Conservation (phyloP, 2,329 filamentous ascomycete genomes). For the Dothideomycetes sp. region DNA sequence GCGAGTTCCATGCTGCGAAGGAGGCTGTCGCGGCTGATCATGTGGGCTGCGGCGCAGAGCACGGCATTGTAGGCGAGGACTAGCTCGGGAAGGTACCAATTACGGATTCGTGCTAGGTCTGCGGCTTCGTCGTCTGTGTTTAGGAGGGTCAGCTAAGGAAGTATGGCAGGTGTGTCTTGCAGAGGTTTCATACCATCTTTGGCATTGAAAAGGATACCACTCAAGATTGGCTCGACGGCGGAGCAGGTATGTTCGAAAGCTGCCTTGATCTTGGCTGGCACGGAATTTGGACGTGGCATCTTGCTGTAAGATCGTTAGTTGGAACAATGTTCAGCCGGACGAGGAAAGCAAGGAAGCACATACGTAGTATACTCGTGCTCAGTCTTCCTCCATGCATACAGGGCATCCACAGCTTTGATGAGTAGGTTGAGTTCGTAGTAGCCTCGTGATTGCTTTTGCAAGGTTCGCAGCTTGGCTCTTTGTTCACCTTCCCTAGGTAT, state of each 20-base stretch:
- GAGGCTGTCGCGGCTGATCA: constrained; percentile 65
- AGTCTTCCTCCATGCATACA: constrained; percentile 34
- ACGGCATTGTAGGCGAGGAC: constrained; percentile 75
- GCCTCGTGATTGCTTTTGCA: constrained; percentile 23
- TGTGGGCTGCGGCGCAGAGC: constrained; percentile 68
- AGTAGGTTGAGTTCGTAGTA: constrained; percentile 38
- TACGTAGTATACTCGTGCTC: constrained; percentile 30
- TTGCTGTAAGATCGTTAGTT: constrained; percentile 10
- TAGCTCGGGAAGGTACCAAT: constrained; percentile 75
- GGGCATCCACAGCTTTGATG: constrained; percentile 33
- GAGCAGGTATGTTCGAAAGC: constrained; percentile 32
- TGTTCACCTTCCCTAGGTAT: constrained; percentile 16
- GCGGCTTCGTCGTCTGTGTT: constrained; percentile 39
- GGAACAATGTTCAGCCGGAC: too few relatives aligned
- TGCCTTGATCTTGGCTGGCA: constrained; percentile 26
- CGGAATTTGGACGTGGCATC: constrained; percentile 16
- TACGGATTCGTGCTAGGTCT: constrained; percentile 57
- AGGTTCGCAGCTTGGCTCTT: constrained; percentile 16
- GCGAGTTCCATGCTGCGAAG: constrained; percentile 83
- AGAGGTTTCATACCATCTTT: constrained; percentile 19
- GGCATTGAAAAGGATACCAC: constrained; percentile 23
- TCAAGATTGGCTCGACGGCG: constrained; percentile 30
- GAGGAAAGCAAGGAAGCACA: constrained; percentile 1
- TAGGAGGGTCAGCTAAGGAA: neutral
- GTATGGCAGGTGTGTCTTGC: neutral